Evolutionary conservation across 2,329 filamentous ascomycete species (phyloP).

Genomic region (Chaetomiaceae sp.): DNA sequence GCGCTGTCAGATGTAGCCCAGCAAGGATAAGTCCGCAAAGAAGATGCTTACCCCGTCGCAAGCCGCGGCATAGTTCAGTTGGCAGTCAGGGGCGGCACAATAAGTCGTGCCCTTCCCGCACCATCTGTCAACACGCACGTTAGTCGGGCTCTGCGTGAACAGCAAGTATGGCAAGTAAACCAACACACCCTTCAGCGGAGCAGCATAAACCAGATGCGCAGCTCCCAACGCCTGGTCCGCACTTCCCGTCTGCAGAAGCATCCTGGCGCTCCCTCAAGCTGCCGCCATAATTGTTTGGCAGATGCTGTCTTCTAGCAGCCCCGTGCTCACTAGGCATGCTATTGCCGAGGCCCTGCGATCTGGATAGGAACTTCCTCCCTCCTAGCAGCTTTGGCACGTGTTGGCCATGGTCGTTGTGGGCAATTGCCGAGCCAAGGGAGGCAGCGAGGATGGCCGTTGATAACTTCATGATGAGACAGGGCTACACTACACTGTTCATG

Average conservation of each 20-base stretch:
- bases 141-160: slow-evolving; percentile 2
- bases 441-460: slow-evolving; percentile 25
- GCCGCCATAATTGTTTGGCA: slow-evolving; percentile 2
- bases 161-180: not conserved
- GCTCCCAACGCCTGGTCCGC: slow-evolving; percentile 28
- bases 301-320: not conserved
- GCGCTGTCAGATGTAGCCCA: slow-evolving; percentile 8
- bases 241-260: slow-evolving; percentile 26
- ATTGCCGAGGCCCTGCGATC: slow-evolving; percentile 18
- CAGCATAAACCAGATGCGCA: slow-evolving; percentile 33
- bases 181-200: slow-evolving; percentile 30
- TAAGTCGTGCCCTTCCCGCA: slow-evolving; percentile 51
- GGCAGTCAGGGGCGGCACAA: slow-evolving; percentile 58
- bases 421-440: slow-evolving; percentile 25
- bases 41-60: slow-evolving; percentile 47
- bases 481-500: slow-evolving; percentile 10
- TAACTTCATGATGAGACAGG: slow-evolving; percentile 25
- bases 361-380: slow-evolving; percentile 26
- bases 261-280: slow-evolving; percentile 20
- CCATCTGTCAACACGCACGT: slow-evolving; percentile 38
- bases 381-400: slow-evolving; percentile 28
- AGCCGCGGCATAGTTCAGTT: slow-evolving; percentile 54
- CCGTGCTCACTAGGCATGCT: not conserved
- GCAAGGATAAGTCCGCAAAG: not conserved
- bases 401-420: slow-evolving; percentile 26